Evolutionary conservation across 129 eudicot species (phyloP).

Genomic region (Sambucus nigra): DNA sequence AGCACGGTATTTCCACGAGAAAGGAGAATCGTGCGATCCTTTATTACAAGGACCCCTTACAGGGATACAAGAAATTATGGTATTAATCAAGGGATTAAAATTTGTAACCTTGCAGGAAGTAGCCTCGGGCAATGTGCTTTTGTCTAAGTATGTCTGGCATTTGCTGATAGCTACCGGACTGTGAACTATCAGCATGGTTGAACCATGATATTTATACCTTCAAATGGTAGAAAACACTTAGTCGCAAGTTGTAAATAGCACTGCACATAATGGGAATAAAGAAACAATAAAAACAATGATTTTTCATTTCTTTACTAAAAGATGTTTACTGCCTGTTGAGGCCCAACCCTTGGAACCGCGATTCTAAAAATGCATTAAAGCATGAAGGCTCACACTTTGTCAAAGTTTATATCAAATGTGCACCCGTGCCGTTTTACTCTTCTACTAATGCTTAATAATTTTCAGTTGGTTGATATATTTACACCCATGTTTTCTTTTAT

Average conservation of each 20-base stretch:
- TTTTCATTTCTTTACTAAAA: neutral
- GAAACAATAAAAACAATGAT: neutral
- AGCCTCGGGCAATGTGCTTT: constrained; percentile 31
- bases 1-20: constrained; percentile 26
- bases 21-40: constrained; percentile 23
- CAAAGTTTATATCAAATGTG: neutral
- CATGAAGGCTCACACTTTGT: neutral
- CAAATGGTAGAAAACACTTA: constrained; percentile 15
- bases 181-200: constrained; percentile 48
- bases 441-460: neutral
- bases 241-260: neutral
- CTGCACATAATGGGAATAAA: neutral
- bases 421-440: neutral
- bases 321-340: neutral
- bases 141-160: constrained; percentile 31
- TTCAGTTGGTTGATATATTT: neutral
- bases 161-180: constrained; percentile 34
- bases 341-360: neutral
- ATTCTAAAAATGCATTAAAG: neutral
- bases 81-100: constrained; percentile 17
- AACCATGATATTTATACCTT: constrained; percentile 49
- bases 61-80: constrained; percentile 15
- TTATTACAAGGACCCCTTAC: constrained; percentile 28
- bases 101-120: constrained; percentile 28
- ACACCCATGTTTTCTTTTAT: neutral